Percentiles rank a stretch among this genome's conserved stretches.
Evolutionary conservation across 164 flowering plant genomes (phyloP).

Genomic region (Buxus sempervirens): DNA sequence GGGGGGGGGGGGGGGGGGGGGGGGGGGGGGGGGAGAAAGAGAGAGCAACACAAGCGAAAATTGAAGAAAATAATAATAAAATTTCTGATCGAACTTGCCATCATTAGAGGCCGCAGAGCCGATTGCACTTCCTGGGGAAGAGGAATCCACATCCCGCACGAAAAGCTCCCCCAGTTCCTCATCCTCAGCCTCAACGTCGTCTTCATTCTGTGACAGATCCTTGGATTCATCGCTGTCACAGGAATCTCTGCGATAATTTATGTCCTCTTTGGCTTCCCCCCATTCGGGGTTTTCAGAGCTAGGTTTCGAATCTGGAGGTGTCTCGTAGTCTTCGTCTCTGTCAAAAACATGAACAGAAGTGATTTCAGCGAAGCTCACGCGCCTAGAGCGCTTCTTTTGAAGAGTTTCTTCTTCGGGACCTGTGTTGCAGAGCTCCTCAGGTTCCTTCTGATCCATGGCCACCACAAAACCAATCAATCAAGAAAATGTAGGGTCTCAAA

Average conservation of each 20-base stretch:
- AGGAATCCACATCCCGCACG: constrained; percentile 49
- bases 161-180: constrained; percentile 37
- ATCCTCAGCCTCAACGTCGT: constrained; percentile 30
- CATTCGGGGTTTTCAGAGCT: constrained; percentile 6
- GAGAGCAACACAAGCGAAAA: neutral
- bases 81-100: constrained; percentile 29
- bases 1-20: too few species aligned
- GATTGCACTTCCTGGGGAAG: constrained; percentile 37
- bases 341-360: constrained; percentile 83
- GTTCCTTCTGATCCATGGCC: constrained; percentile 18
- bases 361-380: constrained; percentile 93
- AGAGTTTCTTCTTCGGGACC: constrained; percentile 33
- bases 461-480: neutral
- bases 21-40: too few species aligned
- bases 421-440: constrained; percentile 24
- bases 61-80: neutral
- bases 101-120: constrained; percentile 75
- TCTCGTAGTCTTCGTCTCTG: constrained; percentile 76
- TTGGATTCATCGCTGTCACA: constrained; percentile 33
- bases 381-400: constrained; percentile 57
- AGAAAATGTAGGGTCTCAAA: neutral
- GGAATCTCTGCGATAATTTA: constrained; percentile 26
- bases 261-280: constrained; percentile 7
- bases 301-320: constrained; percentile 38
- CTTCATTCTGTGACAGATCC: constrained; percentile 22